These are phyloP conservation scores for Talaromyces trachyspermus DNA, from an alignment of 495 filamentous ascomycete genomes.

Conservation along the genomic window DNA sequence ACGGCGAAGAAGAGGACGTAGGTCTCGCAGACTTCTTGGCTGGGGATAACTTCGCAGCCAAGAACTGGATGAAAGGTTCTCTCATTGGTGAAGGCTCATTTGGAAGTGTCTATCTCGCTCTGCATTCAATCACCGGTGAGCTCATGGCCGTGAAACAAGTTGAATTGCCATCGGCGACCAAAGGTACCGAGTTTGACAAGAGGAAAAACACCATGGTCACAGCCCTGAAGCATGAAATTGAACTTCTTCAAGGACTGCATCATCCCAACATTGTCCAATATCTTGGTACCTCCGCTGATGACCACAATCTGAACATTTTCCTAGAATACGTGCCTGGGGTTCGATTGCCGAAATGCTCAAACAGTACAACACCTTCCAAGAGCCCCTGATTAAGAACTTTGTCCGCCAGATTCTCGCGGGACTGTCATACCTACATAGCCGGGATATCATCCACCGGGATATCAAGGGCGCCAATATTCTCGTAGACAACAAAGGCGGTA, in stretches of 20 bases:
- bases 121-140: constrained; percentile 96
- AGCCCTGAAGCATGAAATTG: constrained; percentile 92
- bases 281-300: constrained; percentile 84
- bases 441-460: constrained; percentile 96
- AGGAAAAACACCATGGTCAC: constrained; percentile 97
- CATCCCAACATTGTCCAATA: constrained; percentile 99
- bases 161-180: constrained; percentile 75
- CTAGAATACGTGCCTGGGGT: constrained; percentile 97
- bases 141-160: constrained; percentile 99
- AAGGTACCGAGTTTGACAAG: constrained; percentile 72
- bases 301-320: constrained; percentile 97
- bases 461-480: constrained; percentile 99
- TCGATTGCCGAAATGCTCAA: constrained; percentile 97
- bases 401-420: constrained; percentile 93
- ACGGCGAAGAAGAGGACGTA: constrained; percentile 81
- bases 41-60: constrained; percentile 87
- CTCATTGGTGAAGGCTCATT: constrained; percentile 96
- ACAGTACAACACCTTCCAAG: constrained; percentile 89
- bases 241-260: constrained; percentile 85
- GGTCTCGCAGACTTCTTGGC: constrained; percentile 76
- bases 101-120: constrained; percentile 88
- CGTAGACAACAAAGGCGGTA: constrained; percentile 96
- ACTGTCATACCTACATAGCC: constrained; percentile 89
- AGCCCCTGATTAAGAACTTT: constrained; percentile 92
- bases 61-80: constrained; percentile 98